Evolutionary conservation across 306 rosid species (phyloP), one percentile per base, ranked within the genome.

Genomic region (Canavalia gladiata): DNA sequence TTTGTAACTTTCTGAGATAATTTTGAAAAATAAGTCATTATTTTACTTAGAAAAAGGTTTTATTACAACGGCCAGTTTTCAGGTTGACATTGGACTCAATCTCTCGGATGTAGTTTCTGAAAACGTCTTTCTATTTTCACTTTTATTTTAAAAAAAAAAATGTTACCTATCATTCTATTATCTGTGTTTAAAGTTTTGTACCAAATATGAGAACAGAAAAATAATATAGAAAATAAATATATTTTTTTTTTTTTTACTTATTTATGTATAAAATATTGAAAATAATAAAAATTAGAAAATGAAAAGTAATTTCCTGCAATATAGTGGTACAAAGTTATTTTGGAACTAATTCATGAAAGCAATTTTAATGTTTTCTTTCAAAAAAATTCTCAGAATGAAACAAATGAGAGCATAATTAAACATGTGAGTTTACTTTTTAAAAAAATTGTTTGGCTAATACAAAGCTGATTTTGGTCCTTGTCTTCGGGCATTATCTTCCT

Each of bases 1-100:
- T 18, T 18, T 18, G 25, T 18, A 18, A 18, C 25, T 18, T 18
- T 18, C 25, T 18, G 25, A 18, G 25, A 18, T 18, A 18, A 18
- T 18, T 18, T 18, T 18, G 25, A 18, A 18, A 18, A 18, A 18
- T 18, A 18, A 18, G 25, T 18, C 25, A 18, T 18, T 18, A 18
- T 18, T 18, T 18, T 18, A 18, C 25, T 18, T 18, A 18, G 25
- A 18, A 18, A 18, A 18, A 18, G 25, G 25, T 18, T 18, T 18
- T 18, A 18, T 18, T 18, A 18, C 25, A 18, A 18, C 25, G 25
- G 25, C 25, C 9, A 30, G 56, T 3, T 42, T 58, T 59, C 33
- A 59, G 10, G 52, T 55, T 49, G 65, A 75, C 43, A 43, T 75
- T 59, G 30, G 56, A 9, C 3, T 25, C 68, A 47, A 43, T 41